phyloP scores from a whole-genome alignment of 129 eudicot species.

The Artemisia tridentata region DNA sequence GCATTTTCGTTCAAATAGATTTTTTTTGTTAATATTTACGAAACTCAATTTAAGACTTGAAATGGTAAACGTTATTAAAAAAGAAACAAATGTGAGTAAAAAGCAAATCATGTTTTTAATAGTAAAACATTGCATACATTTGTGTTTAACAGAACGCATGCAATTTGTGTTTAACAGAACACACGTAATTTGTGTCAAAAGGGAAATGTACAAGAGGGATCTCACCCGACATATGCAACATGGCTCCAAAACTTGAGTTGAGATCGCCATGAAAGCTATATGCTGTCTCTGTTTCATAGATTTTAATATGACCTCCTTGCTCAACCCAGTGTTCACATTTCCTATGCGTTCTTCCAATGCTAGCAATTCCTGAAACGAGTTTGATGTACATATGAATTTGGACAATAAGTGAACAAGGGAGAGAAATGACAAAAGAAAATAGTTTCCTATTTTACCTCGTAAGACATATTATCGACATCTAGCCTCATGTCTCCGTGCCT shows the following conservation, averaged over 20 bases:
- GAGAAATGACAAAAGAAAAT: neutral
- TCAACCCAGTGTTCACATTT: constrained; percentile 65
- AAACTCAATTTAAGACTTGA: neutral
- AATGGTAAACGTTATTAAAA: neutral
- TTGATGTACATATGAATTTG: neutral
- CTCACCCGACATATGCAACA: constrained; percentile 77
- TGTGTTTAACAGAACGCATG: no score
- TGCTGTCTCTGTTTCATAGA: constrained; percentile 54
- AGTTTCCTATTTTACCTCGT: constrained; percentile 56
- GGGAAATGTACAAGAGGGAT: neutral
- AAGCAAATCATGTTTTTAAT: no score
- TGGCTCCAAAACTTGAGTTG: constrained; percentile 40
- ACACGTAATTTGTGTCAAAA: no score
- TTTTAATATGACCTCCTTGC: constrained; percentile 51
- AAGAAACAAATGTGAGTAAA: neutral
- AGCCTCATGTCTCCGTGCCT: constrained; percentile 88
- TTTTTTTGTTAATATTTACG: neutral
- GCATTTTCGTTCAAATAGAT: neutral
- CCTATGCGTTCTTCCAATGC: constrained; percentile 84
- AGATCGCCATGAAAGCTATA: constrained; percentile 25
- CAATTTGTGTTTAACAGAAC: no score
- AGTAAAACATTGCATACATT: neutral
- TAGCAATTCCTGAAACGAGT: constrained; percentile 57
- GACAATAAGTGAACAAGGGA: neutral
- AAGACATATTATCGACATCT: constrained; percentile 89